These are phyloP conservation scores for Podochytrium sp. DNA, from an alignment of 192 early-diverging fungal genomes.

Conservation along the genomic window DNA sequence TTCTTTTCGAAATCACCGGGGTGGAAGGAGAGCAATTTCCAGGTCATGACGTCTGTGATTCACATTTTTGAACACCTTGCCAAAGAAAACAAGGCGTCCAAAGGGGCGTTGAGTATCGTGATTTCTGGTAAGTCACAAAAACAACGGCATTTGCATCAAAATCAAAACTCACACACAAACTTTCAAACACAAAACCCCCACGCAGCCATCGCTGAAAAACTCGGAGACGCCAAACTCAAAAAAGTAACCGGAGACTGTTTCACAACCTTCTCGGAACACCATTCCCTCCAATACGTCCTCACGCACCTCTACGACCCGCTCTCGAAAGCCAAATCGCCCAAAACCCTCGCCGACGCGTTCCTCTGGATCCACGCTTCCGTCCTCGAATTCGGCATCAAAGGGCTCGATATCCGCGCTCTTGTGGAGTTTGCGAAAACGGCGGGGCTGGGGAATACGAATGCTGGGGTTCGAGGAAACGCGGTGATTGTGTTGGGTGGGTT, in stretches of 20 bases:
- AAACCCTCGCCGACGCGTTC: slow-evolving; percentile 84
- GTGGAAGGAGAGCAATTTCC: slow-evolving; percentile 98
- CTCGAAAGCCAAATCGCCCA: slow-evolving; percentile 84
- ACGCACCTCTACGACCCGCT: slow-evolving; percentile 78
- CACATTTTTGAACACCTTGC: slow-evolving; percentile 76
- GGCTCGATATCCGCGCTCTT: slow-evolving; percentile 75
- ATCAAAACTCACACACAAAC: slow-evolving; percentile 25
- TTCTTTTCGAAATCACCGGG: slow-evolving; percentile 83
- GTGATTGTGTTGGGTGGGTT: slow-evolving; percentile 82
- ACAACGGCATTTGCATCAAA: not conserved
- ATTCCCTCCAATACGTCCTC: slow-evolving; percentile 81
- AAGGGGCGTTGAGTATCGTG: slow-evolving; percentile 3
- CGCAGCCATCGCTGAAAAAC: slow-evolving; percentile 79
- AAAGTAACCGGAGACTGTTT: slow-evolving; percentile 81
- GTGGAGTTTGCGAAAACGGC: slow-evolving; percentile 84
- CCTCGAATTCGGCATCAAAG: slow-evolving; percentile 88
- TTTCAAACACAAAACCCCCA: slow-evolving; percentile 54
- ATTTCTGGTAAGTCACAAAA: slow-evolving; percentile 2
- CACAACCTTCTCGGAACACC: slow-evolving; percentile 73
- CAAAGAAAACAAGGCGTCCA: slow-evolving; percentile 24
- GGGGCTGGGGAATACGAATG: slow-evolving; percentile 79
- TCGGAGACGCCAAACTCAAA: slow-evolving; percentile 95
- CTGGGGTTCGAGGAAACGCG: slow-evolving; percentile 77
- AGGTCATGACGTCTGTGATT: slow-evolving; percentile 78
- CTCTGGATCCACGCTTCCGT: slow-evolving; percentile 84